Evolutionary conservation across 208 protist species (phyloP), one percentile per base, ranked within the genome.

Genomic region (Acanthamoeba culbertsoni): DNA sequence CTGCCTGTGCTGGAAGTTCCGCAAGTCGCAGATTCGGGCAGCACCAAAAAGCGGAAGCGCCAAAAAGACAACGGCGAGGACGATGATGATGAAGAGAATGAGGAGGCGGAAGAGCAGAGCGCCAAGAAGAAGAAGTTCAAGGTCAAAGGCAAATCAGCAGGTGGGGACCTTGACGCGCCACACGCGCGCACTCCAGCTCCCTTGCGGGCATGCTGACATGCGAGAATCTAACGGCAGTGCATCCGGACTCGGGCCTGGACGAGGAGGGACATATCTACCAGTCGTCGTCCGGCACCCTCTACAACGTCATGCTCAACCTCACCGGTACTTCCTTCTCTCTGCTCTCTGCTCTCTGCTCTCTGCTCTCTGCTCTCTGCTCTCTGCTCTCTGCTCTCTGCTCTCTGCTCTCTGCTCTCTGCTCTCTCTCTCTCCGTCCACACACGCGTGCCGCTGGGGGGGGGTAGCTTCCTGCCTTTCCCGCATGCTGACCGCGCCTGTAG

Each of bases 121-220:
- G 55, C 35, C 16, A 6, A 31, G 28, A 18, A 14, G 12, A 55
- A 93, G 46, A 93, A 93, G 73, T 48, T 93, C 18, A 93, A 77
- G 75, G 93, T 93, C 48, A 95, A 95, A 57, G 93, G 93, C 51
- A 95, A 90, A 31, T 86, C 88, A 4, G 82, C 75, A 28, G 75
- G 40, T 86, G n/a, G n/a, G n/a, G n/a, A n/a, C n/a, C n/a, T n/a
- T n/a, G n/a, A n/a, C n/a, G n/a, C n/a, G n/a, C n/a, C n/a, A n/a
- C n/a, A n/a, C n/a, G n/a, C n/a, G n/a, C n/a, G 28, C 12, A 33
- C 65, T 75, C 28, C 28, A 33, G 65, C 16, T 12, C 65, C 28
- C 35, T n/a, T 16, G 65, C 20, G 16, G 23, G 65, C 35, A 14
- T n/a, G 28, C 35, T 59, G 51, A n/a, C 16, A 59, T n/a, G 23